phyloP scores from a whole-genome alignment of 106 monocot species.

The Narthecium ossifragum region DNA sequence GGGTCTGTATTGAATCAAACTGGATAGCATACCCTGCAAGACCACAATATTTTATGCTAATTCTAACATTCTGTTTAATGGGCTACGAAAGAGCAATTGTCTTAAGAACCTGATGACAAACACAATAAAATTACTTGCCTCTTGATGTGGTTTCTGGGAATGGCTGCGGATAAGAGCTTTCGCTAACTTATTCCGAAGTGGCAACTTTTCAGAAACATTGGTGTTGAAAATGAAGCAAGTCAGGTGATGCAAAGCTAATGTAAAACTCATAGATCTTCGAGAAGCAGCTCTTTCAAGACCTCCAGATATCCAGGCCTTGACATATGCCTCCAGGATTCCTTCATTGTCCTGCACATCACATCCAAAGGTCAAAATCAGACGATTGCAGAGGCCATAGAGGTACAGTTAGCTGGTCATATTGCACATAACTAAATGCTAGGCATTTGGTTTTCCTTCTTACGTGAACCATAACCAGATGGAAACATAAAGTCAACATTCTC shows the following conservation, averaged over 20 bases:
- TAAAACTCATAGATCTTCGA: constrained; percentile 55
- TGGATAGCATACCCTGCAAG: constrained; percentile 56
- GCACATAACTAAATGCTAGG: no score
- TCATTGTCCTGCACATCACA: constrained; percentile 54
- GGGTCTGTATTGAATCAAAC: constrained; percentile 40
- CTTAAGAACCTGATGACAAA: background rate
- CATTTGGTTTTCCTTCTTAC: no score
- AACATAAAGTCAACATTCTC: no score
- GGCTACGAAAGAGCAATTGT: background rate
- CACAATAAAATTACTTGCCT: constrained; percentile 26
- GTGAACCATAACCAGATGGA: no score
- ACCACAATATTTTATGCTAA: constrained; percentile 4
- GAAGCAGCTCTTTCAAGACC: constrained; percentile 61
- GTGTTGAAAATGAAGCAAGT: constrained; percentile 56
- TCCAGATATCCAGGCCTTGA: constrained; percentile 74
- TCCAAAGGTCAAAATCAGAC: no score
- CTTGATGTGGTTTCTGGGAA: constrained; percentile 44
- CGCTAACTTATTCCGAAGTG: constrained; percentile 48
- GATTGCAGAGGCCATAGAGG: no score
- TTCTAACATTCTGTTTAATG: no score
- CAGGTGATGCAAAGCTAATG: constrained; percentile 72
- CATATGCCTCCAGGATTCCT: constrained; percentile 75
- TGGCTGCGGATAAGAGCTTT: constrained; percentile 78
- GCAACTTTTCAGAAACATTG: constrained; percentile 21
- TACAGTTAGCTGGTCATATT: no score